Evolutionary conservation across 495 filamentous ascomycete species (phyloP), one percentile per base, ranked within the genome.

Genomic region (Penicillium diatomitis): DNA sequence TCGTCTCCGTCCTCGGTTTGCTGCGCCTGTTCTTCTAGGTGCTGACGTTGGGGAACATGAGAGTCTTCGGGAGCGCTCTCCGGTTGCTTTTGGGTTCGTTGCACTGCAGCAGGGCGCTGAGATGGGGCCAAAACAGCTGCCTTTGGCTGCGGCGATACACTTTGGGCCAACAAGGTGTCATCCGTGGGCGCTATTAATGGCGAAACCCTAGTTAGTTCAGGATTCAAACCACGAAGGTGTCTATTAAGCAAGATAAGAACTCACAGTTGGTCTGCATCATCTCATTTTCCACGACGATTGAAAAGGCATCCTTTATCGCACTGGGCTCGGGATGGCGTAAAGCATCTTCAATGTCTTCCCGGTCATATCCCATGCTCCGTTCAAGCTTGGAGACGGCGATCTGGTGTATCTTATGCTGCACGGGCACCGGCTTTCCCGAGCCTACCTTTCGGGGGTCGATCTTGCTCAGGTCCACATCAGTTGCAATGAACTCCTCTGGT

Each of bases 231-330:
- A 36, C 7, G 10, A 36, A 7, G 34, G 10, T 36, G 36, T 36
- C 35, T 28, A 30, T 5, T 6, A 5, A 4, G 40, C 9, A n/a
- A n/a, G 32, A 42, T n/a, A 30, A 42, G 10, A 40, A 64, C 75
- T 69, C 53, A 95, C 90, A 90, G 65, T 88, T 95, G 32, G 81
- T 84, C 60, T 88, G 87, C 94, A 96, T 97, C 60, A 98, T 79
- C 64, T 96, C 90, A 65, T 98, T 97, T 69, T 98, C 92, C 43
- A 90, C 81, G 32, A 97, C 88, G 58, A 98, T 97, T 67, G 95
- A 82, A 66, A 97, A 98, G 9, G 92, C 92, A 74, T 98, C 92
- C 64, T 98, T 98, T 70, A 98, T 95, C 9, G 94, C 90, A 50
- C 88, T 96, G 35, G 92, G 91, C 60, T 98, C 92, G 41, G 95